Conservation (phyloP, 768 basidiomycete genomes). For the Tylopilus rubrobrunneus region DNA sequence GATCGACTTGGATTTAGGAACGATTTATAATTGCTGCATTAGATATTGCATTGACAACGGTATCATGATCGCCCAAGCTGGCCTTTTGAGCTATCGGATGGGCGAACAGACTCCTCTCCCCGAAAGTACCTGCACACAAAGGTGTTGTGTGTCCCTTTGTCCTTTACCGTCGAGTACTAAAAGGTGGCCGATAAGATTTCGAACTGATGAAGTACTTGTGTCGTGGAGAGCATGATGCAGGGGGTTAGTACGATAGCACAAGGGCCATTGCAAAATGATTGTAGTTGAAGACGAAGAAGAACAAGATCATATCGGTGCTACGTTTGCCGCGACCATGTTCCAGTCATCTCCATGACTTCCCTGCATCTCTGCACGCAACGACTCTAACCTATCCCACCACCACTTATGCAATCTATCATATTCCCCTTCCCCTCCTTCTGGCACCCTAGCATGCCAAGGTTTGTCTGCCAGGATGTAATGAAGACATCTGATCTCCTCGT, state of each 20-base stretch:
- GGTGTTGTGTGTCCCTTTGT: conserved; percentile 40
- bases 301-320: conserved; percentile 29
- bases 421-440: conserved; percentile 38
- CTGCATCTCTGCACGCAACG: conserved; percentile 40
- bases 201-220: conserved; percentile 92
- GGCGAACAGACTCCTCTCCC: conserved; percentile 72
- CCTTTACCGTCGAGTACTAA: conserved; percentile 7
- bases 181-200: conserved; percentile 54
- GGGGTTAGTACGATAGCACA: neutral
- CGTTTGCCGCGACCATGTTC: conserved; percentile 48
- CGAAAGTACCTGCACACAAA: conserved; percentile 88
- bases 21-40: neutral
- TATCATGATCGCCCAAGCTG: conserved; percentile 99
- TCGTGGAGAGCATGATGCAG: conserved; percentile 61
- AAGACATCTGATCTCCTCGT: conserved; percentile 79
- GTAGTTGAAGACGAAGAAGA: neutral
- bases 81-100: conserved; percentile 88
- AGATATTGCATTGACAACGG: conserved; percentile 99
- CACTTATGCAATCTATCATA: conserved; percentile 57
- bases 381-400: conserved; percentile 76
- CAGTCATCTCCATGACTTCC: conserved; percentile 43
- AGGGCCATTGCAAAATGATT: neutral
- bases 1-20: neutral
- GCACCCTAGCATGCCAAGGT: conserved; percentile 67
- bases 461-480: conserved; percentile 88